A percentile compares a stretch with the other conserved stretches of the same genome.
phyloP scores from a whole-genome alignment of 2,329 filamentous ascomycete genomes.

The Colletotrichum tabaci region DNA sequence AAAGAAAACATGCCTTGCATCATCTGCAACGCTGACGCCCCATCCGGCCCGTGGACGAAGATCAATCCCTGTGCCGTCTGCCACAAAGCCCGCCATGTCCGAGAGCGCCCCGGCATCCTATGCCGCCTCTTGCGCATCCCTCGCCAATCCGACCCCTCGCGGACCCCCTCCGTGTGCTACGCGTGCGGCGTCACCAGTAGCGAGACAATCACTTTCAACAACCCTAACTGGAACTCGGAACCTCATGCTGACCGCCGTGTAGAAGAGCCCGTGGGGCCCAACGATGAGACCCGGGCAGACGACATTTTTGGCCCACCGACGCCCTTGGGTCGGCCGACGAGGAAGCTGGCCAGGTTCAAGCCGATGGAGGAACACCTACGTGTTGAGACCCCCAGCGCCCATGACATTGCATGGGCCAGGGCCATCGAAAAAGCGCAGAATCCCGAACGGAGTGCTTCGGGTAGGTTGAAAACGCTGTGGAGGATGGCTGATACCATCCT shows the following conservation, averaged over 20 bases:
- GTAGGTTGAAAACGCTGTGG: not conserved
- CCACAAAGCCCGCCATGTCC: constrained; percentile 1
- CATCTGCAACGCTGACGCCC: not conserved
- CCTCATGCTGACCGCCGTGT: not conserved
- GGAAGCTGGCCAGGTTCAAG: not conserved
- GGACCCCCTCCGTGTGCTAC: constrained; percentile 7
- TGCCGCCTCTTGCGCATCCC: not conserved
- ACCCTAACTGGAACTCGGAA: not conserved
- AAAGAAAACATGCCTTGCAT: not conserved
- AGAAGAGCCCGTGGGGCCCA: not conserved
- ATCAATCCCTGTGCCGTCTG: not conserved
- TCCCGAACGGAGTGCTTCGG: not conserved
- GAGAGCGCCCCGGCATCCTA: not conserved
- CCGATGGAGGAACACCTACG: not conserved
- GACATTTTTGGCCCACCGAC: constrained; percentile 1
- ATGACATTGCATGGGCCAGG: not conserved
- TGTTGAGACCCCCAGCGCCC: not conserved
- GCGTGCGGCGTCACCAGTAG: constrained; percentile 14
- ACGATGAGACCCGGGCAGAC: constrained; percentile 11
- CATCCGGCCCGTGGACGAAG: not conserved
- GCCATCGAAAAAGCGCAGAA: not conserved
- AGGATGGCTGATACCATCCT: not conserved
- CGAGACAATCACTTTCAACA: not conserved
- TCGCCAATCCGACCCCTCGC: not conserved
- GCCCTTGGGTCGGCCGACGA: not conserved